These are phyloP conservation scores for Pseudotulostoma volvatum DNA, from an alignment of 495 filamentous ascomycete species.

Conservation along the genomic window DNA sequence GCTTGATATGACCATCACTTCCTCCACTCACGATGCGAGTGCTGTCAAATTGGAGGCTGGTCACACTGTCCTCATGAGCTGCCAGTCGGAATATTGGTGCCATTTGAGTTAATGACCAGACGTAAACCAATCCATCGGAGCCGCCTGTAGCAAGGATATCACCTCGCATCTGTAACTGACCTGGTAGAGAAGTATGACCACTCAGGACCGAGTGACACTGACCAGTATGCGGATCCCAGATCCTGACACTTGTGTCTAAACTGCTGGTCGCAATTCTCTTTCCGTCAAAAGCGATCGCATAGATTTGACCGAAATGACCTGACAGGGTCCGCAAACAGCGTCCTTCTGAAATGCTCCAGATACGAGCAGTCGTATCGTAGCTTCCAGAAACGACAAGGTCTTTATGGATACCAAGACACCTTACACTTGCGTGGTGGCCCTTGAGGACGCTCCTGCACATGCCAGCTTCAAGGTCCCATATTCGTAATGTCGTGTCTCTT, in stretches of 20 bases:
- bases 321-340: conserved; percentile 73
- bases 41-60: conserved; percentile 91
- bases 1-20: conserved; percentile 88
- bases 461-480: conserved; percentile 85
- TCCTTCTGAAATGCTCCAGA: conserved; percentile 94
- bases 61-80: conserved; percentile 97
- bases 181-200: conserved; percentile 90
- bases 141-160: conserved; percentile 95
- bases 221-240: conserved; percentile 88
- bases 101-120: conserved; percentile 85
- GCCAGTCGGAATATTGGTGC: conserved; percentile 83
- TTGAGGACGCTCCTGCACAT: conserved; percentile 81
- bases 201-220: conserved; percentile 84
- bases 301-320: conserved; percentile 98
- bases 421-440: conserved; percentile 90
- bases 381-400: conserved; percentile 92
- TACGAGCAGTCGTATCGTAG: conserved; percentile 90
- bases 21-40: conserved; percentile 87
- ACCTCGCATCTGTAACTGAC: conserved; percentile 90
- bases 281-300: conserved; percentile 94
- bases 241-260: conserved; percentile 87
- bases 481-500: conserved; percentile 78
- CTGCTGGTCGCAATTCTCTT: conserved; percentile 84
- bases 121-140: conserved; percentile 84
- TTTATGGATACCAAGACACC: conserved; percentile 88